phyloP scores from a whole-genome alignment of 805 yeast species.

The Kazachstania bromeliacearum region DNA sequence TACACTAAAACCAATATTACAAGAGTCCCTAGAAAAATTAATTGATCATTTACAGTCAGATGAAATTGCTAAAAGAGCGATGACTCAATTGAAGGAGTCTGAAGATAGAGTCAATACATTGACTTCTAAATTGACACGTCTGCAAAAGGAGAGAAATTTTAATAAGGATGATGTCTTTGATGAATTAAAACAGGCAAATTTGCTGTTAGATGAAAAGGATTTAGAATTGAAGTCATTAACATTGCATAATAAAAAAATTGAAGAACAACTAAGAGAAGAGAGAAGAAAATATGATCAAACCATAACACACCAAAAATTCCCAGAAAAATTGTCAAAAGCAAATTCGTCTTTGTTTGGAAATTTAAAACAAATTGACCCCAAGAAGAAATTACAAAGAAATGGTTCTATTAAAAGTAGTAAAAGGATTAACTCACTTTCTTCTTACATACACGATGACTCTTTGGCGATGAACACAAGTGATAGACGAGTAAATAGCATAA shows the following conservation, averaged over 20 bases:
- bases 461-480: too few relatives aligned
- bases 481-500: too few relatives aligned
- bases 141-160: conserved; percentile 40
- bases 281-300: conserved; percentile 15
- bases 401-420: conserved; percentile 2
- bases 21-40: conserved; percentile 66
- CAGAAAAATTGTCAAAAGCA: too few relatives aligned
- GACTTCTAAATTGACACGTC: not conserved
- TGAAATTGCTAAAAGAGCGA: conserved; percentile 73
- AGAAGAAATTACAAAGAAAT: not conserved
- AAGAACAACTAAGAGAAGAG: conserved; percentile 34
- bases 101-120: conserved; percentile 39
- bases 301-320: conserved; percentile 13
- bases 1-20: conserved; percentile 56
- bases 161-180: conserved; percentile 43
- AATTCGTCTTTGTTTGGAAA: conserved; percentile 13
- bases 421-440: conserved; percentile 3
- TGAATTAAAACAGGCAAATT: conserved; percentile 56
- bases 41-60: conserved; percentile 71
- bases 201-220: conserved; percentile 48
- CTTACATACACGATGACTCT: not conserved
- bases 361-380: conserved; percentile 5
- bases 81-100: conserved; percentile 44
- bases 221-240: conserved; percentile 48
- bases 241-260: conserved; percentile 47